Base-by-base conservation (phyloP, 176 grass and related monocot species). In the Zea luxurians region DNA sequence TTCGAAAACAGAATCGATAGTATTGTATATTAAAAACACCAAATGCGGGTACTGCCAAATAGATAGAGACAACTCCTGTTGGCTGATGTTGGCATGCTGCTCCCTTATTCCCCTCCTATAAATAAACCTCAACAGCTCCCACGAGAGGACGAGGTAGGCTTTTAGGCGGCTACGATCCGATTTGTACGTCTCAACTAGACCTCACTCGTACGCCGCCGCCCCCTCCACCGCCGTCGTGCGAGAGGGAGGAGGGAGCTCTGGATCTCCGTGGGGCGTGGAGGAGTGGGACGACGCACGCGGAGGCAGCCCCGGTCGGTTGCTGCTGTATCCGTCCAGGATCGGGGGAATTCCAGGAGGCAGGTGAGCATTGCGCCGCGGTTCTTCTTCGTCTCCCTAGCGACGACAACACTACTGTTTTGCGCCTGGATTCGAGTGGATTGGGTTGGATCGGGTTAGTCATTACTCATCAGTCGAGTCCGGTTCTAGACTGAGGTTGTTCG, bases 291-390 rank as follows among this genome's bases (percentile, higher is more conserved):
- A 41, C 13, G 27, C 8, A 16, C 4, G 61, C 47, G 47, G 3
- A 20, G 12, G 27, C 27, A 8, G 37, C 34, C 44, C 27, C 13
- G 1, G 46, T 50, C 20, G 57, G 38, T 27, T 27, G 27, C 27
- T 27, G 27, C 27, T 27, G 27, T 27, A 27, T 27, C 27, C 27
- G 27, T 27, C 27, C 27, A 27, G 27, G 27, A 27, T 27, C 27
- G 27, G 27, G 27, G 27, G 27, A 27, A 27, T 27, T 27, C 27
- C 27, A 27, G 47, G 3, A 20, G 12, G 27, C 27, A 8, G 37
- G 38, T 20, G 80, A 40, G 86, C 86, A 88, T 79, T 83, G 69
- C 13, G 37, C 68, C 37, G 52, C 61, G 6, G 61, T 64, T 5
- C 54, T 64, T 3, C 17, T 0, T 57, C 1, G 0, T n/a, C 52